Base-by-base conservation (phyloP, 176 grass and related monocot species). In the Themeda triandra region DNA sequence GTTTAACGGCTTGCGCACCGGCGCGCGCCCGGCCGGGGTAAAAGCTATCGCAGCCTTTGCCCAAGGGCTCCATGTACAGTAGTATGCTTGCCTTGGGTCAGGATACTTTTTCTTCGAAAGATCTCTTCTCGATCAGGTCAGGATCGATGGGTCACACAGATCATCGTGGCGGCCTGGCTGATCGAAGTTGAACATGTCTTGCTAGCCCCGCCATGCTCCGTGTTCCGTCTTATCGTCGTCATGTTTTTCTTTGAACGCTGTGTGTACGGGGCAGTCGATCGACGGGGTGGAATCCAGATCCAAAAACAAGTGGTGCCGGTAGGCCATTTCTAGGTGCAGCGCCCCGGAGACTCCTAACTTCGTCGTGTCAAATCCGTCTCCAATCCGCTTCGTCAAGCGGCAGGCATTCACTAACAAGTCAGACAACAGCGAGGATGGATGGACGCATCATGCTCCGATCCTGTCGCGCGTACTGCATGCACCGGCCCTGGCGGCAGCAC, bases 291-390 rank as follows among this genome's bases (percentile, higher is more conserved):
- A 19, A 14, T 41, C 31, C 6, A 67, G 30, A 76, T 84, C 71
- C n/a, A 28, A 29, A 69, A 35, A 25, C 33, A 27, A 36, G 54
- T 46, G 10, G 45, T 80, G 23, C 37, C 69, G 35, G 78, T 35
- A 48, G 27, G 77, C 54, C 56, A 39, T 51, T 66, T 51, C 39
- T 10, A 75, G 56, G 23, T 48, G 37, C 25, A n/a, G n/a, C n/a
- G n/a, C n/a, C n/a, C n/a, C n/a, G n/a, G n/a, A n/a, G n/a, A n/a
- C n/a, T n/a, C n/a, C n/a, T n/a, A 39, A 39, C 73, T 62, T 36
- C 75, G 36, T 78, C 75, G 7, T 32, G 49, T 78, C 83, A 42
- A 60, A 60, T 85, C 63, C 74, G 29, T 69, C 63, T 78, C 25
- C 25, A 56, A 31, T 32, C 46, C 12, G 63, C 42, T 36, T 44